Conservation (phyloP, 768 basidiomycete species). For the Trametes cubensis region DNA sequence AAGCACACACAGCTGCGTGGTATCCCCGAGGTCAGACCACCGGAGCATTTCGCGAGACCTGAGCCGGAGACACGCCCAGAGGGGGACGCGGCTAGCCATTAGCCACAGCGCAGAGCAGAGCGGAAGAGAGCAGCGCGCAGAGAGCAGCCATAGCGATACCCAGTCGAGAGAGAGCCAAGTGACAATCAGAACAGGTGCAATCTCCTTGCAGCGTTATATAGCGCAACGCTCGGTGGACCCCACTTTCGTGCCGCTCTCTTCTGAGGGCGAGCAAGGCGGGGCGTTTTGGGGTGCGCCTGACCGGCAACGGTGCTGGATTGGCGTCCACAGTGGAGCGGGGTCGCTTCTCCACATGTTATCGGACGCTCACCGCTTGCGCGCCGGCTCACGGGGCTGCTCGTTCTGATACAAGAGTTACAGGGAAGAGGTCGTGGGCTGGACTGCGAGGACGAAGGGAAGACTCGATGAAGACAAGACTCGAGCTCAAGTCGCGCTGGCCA, state of each 20-base stretch:
- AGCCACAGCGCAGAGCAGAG: conserved; percentile 2
- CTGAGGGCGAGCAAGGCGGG: background rate
- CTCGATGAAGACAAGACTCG: too few relatives aligned
- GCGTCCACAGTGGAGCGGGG: conserved; percentile 16
- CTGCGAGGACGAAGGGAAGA: background rate
- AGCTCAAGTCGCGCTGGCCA: too few relatives aligned
- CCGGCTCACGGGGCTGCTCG: background rate
- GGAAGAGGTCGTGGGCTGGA: background rate
- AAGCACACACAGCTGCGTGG: background rate
- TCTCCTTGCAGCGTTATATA: background rate
- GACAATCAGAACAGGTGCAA: background rate
- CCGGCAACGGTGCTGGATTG: background rate
- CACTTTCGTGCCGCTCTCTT: background rate
- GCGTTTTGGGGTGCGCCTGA: conserved; percentile 13
- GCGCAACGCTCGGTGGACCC: background rate
- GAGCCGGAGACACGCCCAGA: background rate
- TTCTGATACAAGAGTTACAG: background rate
- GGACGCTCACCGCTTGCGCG: conserved; percentile 8
- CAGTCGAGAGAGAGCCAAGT: background rate
- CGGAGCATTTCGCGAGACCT: too few relatives aligned
- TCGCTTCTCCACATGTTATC: conserved; percentile 16
- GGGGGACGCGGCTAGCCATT: background rate
- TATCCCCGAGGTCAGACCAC: background rate
- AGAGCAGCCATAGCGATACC: background rate
- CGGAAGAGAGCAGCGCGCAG: background rate